Conservation (phyloP, 2,329 filamentous ascomycete genomes). For the Cytospora piceae region DNA sequence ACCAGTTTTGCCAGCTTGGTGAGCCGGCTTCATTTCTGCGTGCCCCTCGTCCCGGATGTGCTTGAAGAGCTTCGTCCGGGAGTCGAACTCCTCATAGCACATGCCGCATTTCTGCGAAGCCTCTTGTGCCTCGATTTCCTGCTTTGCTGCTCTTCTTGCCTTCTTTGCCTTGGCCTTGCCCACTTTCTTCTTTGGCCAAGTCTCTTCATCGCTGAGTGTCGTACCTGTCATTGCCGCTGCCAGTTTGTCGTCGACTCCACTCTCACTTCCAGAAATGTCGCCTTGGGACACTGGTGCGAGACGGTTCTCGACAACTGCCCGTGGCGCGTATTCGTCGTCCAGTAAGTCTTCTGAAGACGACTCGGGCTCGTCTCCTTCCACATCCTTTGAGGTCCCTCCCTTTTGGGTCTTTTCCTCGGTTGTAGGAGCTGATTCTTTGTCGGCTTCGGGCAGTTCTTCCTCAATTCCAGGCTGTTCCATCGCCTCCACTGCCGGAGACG, state of each 20-base stretch:
- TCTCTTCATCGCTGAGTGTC: conserved; percentile 34
- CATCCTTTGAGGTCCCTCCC: conserved; percentile 16
- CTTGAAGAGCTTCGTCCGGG: conserved; percentile 71
- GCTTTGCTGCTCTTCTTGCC: conserved; percentile 51
- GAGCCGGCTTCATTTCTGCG: conserved; percentile 60
- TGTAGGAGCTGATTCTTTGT: neutral
- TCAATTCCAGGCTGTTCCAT: neutral
- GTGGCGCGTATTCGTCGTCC: conserved; percentile 52
- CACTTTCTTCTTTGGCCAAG: conserved; percentile 44
- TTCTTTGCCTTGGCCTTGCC: conserved; percentile 57
- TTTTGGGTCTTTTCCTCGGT: conserved; percentile 13
- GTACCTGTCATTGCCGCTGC: conserved; percentile 34
- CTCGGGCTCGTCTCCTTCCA: conserved; percentile 14
- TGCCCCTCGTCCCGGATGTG: conserved; percentile 71
- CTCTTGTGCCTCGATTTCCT: conserved; percentile 41
- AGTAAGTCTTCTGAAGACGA: conserved; percentile 25
- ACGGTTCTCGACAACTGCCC: conserved; percentile 44
- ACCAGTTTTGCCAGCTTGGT: conserved; percentile 34
- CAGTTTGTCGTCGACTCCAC: conserved; percentile 25
- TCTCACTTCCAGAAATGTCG: conserved; percentile 7
- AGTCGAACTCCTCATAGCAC: conserved; percentile 55
- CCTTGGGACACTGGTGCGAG: conserved; percentile 9
- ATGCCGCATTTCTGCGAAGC: conserved; percentile 46
- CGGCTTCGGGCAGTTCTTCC: neutral
- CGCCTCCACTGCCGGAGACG: neutral